phyloP scores from a whole-genome alignment of 2,329 filamentous ascomycete species.

The Ceratocystis alfenasii region DNA sequence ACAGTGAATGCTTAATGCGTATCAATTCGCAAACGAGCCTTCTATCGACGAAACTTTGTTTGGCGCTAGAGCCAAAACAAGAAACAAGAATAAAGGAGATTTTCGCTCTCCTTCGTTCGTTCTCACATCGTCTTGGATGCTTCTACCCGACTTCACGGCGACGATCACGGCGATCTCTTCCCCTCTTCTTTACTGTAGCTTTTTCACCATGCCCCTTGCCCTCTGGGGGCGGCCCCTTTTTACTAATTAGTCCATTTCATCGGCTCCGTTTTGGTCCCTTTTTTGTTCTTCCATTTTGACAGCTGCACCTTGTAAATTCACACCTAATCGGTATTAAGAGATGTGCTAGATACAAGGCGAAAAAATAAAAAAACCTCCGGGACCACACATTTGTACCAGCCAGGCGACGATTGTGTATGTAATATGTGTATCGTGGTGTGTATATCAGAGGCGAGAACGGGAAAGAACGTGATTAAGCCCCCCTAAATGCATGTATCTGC shows the following conservation, averaged over 20 bases:
- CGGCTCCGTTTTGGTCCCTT: neutral
- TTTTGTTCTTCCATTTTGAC: neutral
- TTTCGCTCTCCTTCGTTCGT: neutral
- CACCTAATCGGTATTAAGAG: neutral
- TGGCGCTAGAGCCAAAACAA: neutral
- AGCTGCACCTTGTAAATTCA: neutral
- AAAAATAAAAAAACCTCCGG: neutral
- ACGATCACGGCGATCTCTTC: slow-evolving; percentile 1
- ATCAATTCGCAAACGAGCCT: neutral
- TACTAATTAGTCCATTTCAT: neutral
- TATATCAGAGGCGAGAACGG: neutral
- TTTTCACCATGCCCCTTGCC: neutral
- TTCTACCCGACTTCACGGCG: neutral
- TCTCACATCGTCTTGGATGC: neutral
- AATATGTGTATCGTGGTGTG: slow-evolving; percentile 4
- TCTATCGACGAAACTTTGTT: neutral
- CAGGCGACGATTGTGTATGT: neutral
- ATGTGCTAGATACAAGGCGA: neutral
- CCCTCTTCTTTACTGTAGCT: neutral
- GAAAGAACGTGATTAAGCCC: too few relatives aligned
- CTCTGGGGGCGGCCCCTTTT: neutral
- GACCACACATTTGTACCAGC: neutral
- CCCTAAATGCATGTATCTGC: too few relatives aligned
- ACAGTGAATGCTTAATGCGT: neutral
- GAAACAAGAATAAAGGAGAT: neutral